These are phyloP conservation scores for Tolypocladium ophioglossoides DNA, from an alignment of 2,329 filamentous ascomycete species.

Conservation along the genomic window DNA sequence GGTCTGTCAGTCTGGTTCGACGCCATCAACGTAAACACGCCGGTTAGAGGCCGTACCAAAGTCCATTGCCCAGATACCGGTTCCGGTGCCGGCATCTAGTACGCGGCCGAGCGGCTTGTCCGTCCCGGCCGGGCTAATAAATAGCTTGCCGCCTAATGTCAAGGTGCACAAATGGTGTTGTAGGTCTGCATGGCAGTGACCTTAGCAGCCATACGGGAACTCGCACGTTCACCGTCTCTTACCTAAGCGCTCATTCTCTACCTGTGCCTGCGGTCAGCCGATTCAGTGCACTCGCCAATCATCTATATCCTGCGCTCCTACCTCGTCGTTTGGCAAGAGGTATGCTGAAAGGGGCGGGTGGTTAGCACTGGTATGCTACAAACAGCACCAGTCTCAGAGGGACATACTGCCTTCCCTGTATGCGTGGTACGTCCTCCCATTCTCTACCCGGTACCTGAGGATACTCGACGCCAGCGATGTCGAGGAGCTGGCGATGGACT, in stretches of 20 bases:
- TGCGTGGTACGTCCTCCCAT: slow-evolving; percentile 27
- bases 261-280: slow-evolving; percentile 6
- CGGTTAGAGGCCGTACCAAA: slow-evolving; percentile 17
- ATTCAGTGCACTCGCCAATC: no score
- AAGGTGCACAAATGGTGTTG: slow-evolving; percentile 25
- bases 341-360: slow-evolving; percentile 10
- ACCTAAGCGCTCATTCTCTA: slow-evolving; percentile 21
- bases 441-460: slow-evolving; percentile 22
- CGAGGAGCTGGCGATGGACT: slow-evolving; percentile 6
- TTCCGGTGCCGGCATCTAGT: slow-evolving; percentile 39
- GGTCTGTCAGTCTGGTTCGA: background rate
- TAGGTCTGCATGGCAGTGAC: slow-evolving; percentile 12
- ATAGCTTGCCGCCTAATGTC: slow-evolving; percentile 20
- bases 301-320: slow-evolving; percentile 2
- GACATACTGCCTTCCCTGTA: slow-evolving; percentile 16
- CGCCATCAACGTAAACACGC: no score
- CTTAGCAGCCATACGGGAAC: background rate
- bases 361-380: background rate
- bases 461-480: slow-evolving; percentile 25
- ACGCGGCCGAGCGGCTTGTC: slow-evolving; percentile 15
- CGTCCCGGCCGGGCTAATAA: slow-evolving; percentile 12
- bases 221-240: background rate
- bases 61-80: slow-evolving; percentile 35
- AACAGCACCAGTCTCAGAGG: background rate
- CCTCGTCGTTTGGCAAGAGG: slow-evolving; percentile 19